Conservation (phyloP, 2,329 filamentous ascomycete species). For the Talaromyces sp. region DNA sequence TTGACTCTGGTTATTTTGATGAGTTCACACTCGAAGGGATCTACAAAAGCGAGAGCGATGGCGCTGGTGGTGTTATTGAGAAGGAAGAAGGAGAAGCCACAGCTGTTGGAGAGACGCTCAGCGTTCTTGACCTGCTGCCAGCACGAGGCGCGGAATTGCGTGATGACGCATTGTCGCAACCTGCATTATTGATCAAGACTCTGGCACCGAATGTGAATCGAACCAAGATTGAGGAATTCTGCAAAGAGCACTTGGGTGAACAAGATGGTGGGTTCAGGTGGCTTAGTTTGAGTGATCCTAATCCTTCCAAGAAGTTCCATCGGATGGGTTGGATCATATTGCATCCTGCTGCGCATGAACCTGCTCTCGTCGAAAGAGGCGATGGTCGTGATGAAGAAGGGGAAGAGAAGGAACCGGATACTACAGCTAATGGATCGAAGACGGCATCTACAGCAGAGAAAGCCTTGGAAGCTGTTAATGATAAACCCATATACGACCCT, state of each 20-base stretch:
- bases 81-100: slow-evolving; percentile 95
- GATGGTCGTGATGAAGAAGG: slow-evolving; percentile 66
- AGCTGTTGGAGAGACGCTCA: slow-evolving; percentile 84
- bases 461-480: slow-evolving; percentile 89
- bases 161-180: slow-evolving; percentile 82
- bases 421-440: slow-evolving; percentile 28
- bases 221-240: slow-evolving; percentile 87
- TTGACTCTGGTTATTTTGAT: slow-evolving; percentile 81
- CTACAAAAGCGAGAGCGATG: slow-evolving; percentile 87
- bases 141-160: slow-evolving; percentile 77
- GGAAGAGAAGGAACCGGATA: slow-evolving; percentile 46
- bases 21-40: slow-evolving; percentile 92
- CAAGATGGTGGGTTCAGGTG: slow-evolving; percentile 90
- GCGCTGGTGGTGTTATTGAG: slow-evolving; percentile 75
- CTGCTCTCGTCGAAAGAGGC: slow-evolving; percentile 61
- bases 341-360: slow-evolving; percentile 67
- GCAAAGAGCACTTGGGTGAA: slow-evolving; percentile 88
- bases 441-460: slow-evolving; percentile 63
- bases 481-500: slow-evolving; percentile 94
- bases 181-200: slow-evolving; percentile 94
- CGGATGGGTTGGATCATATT: slow-evolving; percentile 98
- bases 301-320: slow-evolving; percentile 94
- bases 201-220: slow-evolving; percentile 94
- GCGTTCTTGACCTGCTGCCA: slow-evolving; percentile 85
- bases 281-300: slow-evolving; percentile 92